Base-by-base conservation (phyloP, 441 rosid species). In the Adansonia grandidieri region DNA sequence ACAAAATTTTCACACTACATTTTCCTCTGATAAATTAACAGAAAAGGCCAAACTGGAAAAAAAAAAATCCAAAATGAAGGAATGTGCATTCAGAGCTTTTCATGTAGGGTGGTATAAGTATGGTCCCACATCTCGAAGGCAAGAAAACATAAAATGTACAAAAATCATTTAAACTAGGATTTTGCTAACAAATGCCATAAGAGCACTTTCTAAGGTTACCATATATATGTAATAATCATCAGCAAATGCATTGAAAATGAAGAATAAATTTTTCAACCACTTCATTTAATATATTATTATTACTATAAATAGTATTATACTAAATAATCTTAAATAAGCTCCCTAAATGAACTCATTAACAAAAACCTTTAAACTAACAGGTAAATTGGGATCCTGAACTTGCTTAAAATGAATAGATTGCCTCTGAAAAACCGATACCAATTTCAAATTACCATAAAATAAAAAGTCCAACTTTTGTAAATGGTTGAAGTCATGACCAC, bases 401-500 rank as follows among this genome's bases (percentile, higher is more conserved):
- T 48, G 58, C 7, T 48, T 69, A 22, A 51, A 19, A 69, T n/a
- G 62, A 71, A 15, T 28, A 19, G 24, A 28, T 37, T 71, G 74
- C 45, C 45, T 32, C 48, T 7, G 19, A n/a, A 53, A 71, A 51
- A n/a, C 3, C 28, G 1, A 71, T 51, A n/a, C 9, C 63, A 28
- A 28, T 15, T 51, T 7, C 61, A 32, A 51, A 50, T 22, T 60
- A 74, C 14, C 3, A 45, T 42, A 58, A 13, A 9, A 42, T 0
- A 58, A 6, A 54, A 56, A 4, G 45, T n/a, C 20, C 3, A 50
- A 56, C 2, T 13, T 11, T 58, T 45, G 24, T 22, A 56, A 14
- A 60, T 19, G 67, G 77, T 74, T 74, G n/a, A 44, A 61, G 45
- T 45, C n/a, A 3, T 45, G 57, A 14, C 40, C 77, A 14, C 69